Evolutionary conservation across 139 green algal species (phyloP).

Genomic region (Asterochloris erici): DNA sequence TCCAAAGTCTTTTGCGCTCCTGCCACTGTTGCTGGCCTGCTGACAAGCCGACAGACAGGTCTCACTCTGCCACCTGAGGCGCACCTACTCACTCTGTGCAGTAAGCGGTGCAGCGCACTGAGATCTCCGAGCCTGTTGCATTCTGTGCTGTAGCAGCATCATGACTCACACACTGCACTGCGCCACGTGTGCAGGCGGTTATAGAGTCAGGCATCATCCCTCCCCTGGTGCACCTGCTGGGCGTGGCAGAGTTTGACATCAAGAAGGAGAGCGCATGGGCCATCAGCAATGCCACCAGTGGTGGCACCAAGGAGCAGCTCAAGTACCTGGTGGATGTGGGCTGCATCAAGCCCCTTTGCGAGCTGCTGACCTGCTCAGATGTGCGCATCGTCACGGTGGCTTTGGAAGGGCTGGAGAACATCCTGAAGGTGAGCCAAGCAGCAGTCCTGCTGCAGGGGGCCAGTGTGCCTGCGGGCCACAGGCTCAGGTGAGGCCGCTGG

Average conservation of each 20-base stretch:
- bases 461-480: background rate
- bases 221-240: constrained; percentile 87
- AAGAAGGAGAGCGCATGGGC: constrained; percentile 99
- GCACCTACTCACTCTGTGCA: no score
- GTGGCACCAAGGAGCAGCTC: constrained; percentile 83
- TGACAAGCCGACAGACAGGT: no score
- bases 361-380: constrained; percentile 89
- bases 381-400: constrained; percentile 96
- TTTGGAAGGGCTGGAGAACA: constrained; percentile 99
- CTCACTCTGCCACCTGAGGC: no score
- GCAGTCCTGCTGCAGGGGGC: background rate
- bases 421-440: constrained; percentile 82
- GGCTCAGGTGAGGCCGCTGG: background rate
- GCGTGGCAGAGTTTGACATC: constrained; percentile 97
- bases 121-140: no score
- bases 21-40: no score
- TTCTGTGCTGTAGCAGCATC: no score
- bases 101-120: no score
- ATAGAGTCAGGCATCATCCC: constrained; percentile 88
- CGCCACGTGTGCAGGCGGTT: constrained; percentile 46
- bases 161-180: no score
- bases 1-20: no score
- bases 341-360: constrained; percentile 95
- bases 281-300: constrained; percentile 97
- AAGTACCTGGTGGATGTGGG: constrained; percentile 82